Evolutionary conservation across 371 early-diverging fungal species (phyloP), one percentile per base, ranked within the genome.

Genomic region (Amoeboradix gromovi): DNA sequence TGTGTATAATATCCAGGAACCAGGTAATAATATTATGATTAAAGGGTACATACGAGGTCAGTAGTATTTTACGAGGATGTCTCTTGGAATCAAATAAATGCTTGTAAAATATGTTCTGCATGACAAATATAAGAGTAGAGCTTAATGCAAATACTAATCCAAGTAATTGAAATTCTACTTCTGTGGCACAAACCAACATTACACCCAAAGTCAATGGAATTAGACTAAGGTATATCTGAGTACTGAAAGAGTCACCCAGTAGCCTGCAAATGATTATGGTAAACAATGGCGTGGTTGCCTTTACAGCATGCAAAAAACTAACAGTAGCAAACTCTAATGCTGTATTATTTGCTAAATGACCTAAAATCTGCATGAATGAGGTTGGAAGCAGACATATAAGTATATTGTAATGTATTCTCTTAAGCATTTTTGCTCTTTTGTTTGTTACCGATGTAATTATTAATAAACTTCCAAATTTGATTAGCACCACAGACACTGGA

Each of bases 281-380:
- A 74, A 92, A 90, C 16, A 92, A 78, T 17, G 92, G 92, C 22
- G 89, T 28, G 67, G 68, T 75, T 78, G 87, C 88, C 84, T 91
- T 91, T 73, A 92, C 85, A 1, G 91, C 90, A 72, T 92, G 90
- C 1, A 89, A 87, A 69, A 90, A 80, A 71, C 85, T 85, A 16
- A 92, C 85, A 28, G 90, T 84, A 28, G 87, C 85, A 29, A 80
- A 76, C 70, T 85, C 79, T 30, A 89, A 82, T 17, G 90, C 89
- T 66, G 85, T 73, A 70, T 84, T 82, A 0, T 85, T 84, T 71
- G 88, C 83, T 0, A 88, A 78, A 77, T 92, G 92, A 0, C 90
- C 88, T n/a, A 84, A 79, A 66, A 89, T 85, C 76, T 86, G 82
- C 77, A 90, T 89, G 12, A 79, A 71, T 67, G 84, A 82, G 66